Evolutionary conservation across 768 basidiomycete species (phyloP).

Genomic region (Suillus occidentalis): DNA sequence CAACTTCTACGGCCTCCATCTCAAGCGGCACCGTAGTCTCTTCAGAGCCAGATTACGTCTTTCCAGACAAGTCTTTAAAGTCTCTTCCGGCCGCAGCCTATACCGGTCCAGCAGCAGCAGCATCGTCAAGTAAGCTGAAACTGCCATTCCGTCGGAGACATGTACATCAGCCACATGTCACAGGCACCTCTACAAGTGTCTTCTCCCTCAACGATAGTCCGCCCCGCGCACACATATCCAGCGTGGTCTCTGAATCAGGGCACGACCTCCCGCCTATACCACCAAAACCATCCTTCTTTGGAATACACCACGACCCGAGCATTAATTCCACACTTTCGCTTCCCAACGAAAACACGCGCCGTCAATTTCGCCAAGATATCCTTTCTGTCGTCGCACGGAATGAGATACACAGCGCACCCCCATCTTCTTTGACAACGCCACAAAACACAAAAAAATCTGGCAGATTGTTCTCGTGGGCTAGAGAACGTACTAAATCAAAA

Average conservation of each 20-base stretch:
- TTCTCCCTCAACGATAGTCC: conserved; percentile 28
- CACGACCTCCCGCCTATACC: conserved; percentile 54
- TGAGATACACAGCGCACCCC: conserved; percentile 13
- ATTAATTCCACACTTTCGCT: conserved; percentile 65
- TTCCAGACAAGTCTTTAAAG: conserved; percentile 21
- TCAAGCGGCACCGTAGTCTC: conserved; percentile 18
- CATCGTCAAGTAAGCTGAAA: conserved; percentile 44
- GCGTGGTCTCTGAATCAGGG: conserved; percentile 46
- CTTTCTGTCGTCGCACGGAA: conserved; percentile 12
- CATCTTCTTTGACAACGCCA: conserved; percentile 13
- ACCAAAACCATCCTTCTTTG: conserved; percentile 64
- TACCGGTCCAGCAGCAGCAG: conserved; percentile 21
- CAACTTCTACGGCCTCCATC: conserved; percentile 18
- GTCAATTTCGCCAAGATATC: conserved; percentile 19
- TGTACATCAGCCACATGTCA: conserved; percentile 16
- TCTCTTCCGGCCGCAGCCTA: conserved; percentile 17
- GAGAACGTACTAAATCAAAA: conserved; percentile 38
- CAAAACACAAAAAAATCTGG: conserved; percentile 34
- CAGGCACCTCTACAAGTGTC: conserved; percentile 7
- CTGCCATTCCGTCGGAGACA: conserved; percentile 45
- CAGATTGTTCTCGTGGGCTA: conserved; percentile 36
- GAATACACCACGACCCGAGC: conserved; percentile 51
- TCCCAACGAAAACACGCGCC: conserved; percentile 39
- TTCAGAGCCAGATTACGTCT: conserved; percentile 35
- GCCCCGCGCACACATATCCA: conserved; percentile 33